Evolutionary conservation across 1,139 yeast genomes (phyloP).

Genomic region (Citeromyces hawaiiensis): DNA sequence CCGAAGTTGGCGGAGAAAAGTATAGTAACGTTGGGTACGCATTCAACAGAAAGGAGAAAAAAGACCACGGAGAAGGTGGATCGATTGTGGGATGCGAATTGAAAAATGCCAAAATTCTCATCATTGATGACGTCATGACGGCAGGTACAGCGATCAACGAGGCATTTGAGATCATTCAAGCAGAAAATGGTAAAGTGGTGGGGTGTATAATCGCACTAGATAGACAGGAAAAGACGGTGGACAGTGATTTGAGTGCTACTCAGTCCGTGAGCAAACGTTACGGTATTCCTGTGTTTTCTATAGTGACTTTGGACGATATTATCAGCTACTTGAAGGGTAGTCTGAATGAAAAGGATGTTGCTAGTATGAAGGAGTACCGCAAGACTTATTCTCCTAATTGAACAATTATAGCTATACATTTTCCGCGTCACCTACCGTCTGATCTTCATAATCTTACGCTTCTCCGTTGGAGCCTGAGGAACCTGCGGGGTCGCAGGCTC

Average conservation of each 20-base stretch:
- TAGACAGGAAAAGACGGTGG: slow-evolving; percentile 76
- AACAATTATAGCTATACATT: slow-evolving; percentile 1
- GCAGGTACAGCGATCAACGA: slow-evolving; percentile 98
- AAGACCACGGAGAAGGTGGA: slow-evolving; percentile 98
- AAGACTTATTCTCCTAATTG: slow-evolving; percentile 28
- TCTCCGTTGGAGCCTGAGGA: slow-evolving; percentile 24
- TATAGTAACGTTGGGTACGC: slow-evolving; percentile 56
- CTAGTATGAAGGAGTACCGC: slow-evolving; percentile 48
- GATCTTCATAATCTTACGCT: slow-evolving; percentile 22
- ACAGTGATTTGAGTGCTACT: slow-evolving; percentile 60
- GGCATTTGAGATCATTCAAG: slow-evolving; percentile 69
- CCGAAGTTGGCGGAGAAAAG: slow-evolving; percentile 75
- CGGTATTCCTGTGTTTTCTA: slow-evolving; percentile 72
- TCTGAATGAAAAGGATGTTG: slow-evolving; percentile 39
- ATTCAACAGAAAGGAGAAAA: slow-evolving; percentile 83
- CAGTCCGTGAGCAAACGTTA: slow-evolving; percentile 62
- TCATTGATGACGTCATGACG: slow-evolving; percentile 95
- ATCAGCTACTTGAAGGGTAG: slow-evolving; percentile 41
- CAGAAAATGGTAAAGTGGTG: slow-evolving; percentile 59
- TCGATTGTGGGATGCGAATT: slow-evolving; percentile 77
- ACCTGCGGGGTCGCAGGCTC: slow-evolving; percentile 23
- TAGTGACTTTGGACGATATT: slow-evolving; percentile 67
- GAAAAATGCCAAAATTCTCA: slow-evolving; percentile 57
- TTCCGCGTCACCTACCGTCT: neutral
- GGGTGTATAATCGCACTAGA: slow-evolving; percentile 89